phyloP scores from a whole-genome alignment of 2,329 filamentous ascomycete species.

The Neurospora sp. region DNA sequence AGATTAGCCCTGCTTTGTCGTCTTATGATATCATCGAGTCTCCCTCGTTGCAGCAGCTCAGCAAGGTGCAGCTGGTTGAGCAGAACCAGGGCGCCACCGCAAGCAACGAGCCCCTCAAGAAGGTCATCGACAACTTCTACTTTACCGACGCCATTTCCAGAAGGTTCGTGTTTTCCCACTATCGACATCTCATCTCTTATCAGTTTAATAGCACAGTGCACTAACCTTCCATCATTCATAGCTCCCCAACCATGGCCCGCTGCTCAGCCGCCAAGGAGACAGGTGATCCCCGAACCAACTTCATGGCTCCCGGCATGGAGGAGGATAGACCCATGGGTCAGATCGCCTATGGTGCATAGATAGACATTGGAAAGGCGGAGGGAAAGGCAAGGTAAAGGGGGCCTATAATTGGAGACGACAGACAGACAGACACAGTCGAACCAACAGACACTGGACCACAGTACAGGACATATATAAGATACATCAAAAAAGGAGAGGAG shows the following conservation, averaged over 20 bases:
- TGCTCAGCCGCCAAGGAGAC: conserved; percentile 88
- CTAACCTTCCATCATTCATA: conserved; percentile 24
- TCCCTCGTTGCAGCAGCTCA: conserved; percentile 60
- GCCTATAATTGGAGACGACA: background rate
- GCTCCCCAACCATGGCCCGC: conserved; percentile 96
- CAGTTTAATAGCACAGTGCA: conserved; percentile 2
- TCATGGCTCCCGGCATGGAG: conserved; percentile 63
- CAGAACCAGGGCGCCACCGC: conserved; percentile 81
- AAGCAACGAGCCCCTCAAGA: conserved; percentile 66
- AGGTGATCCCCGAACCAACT: conserved; percentile 67
- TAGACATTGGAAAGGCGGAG: background rate
- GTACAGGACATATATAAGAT: background rate
- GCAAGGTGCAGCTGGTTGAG: conserved; percentile 91
- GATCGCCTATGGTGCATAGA: conserved; percentile 46
- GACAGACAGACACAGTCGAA: background rate
- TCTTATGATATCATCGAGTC: conserved; percentile 88
- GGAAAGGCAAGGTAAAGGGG: background rate
- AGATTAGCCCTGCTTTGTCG: conserved; percentile 83
- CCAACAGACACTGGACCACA: background rate
- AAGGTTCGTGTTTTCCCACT: conserved; percentile 53
- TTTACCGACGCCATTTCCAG: conserved; percentile 95
- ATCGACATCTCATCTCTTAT: background rate
- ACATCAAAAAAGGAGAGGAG: background rate
- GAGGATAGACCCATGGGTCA: conserved; percentile 53
- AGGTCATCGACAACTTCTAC: conserved; percentile 91